These are phyloP conservation scores for Sambucus nigra DNA, from an alignment of 129 eudicot genomes.

Conservation along the genomic window DNA sequence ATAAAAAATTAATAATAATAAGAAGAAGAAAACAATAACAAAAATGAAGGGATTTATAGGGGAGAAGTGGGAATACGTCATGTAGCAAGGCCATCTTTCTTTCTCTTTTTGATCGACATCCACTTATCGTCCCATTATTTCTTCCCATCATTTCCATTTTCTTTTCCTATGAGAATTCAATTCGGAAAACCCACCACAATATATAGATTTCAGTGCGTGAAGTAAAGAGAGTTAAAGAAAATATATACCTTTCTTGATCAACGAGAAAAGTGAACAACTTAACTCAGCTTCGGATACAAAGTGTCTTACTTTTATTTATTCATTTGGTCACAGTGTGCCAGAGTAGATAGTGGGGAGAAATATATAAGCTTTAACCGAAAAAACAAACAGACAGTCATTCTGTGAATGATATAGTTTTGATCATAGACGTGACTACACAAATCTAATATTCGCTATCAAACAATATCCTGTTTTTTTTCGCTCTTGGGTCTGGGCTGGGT, in stretches of 20 bases:
- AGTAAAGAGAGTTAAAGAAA: slow-evolving; percentile 11
- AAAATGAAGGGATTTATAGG: background rate
- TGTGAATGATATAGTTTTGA: too few species aligned
- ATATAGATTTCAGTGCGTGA: slow-evolving; percentile 2
- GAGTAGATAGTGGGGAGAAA: too few species aligned
- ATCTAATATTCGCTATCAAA: too few species aligned
- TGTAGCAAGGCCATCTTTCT: slow-evolving; percentile 68
- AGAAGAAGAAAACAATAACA: background rate
- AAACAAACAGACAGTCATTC: too few species aligned
- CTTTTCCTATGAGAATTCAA: slow-evolving; percentile 22
- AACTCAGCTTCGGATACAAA: slow-evolving; percentile 29
- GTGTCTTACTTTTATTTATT: slow-evolving; percentile 5
- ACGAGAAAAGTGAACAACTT: background rate
- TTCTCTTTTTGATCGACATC: slow-evolving; percentile 43
- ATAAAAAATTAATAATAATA: background rate
- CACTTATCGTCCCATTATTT: slow-evolving; percentile 25
- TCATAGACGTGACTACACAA: background rate
- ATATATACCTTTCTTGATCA: slow-evolving; percentile 11
- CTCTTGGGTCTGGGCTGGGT: too few species aligned
- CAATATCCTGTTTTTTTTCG: too few species aligned
- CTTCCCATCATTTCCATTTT: slow-evolving; percentile 42
- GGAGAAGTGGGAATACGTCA: slow-evolving; percentile 54
- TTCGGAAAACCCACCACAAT: background rate
- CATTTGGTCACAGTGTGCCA: slow-evolving; percentile 1
- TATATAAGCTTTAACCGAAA: too few species aligned